phyloP scores from a whole-genome alignment of 2,329 filamentous ascomycete species.

The Grosmannia huntii region DNA sequence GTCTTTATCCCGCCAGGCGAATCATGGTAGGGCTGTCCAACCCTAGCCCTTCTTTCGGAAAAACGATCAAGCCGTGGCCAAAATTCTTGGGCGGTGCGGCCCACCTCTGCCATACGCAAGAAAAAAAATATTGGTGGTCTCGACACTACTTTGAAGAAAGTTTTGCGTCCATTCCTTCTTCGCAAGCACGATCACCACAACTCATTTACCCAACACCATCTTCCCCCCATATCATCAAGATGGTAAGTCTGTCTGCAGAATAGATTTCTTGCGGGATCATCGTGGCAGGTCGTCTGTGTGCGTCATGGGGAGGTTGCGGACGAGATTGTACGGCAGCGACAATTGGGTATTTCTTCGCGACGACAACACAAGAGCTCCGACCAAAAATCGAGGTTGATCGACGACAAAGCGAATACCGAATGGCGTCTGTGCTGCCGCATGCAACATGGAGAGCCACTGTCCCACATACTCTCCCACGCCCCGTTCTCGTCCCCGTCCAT shows the following conservation, averaged over 20 bases:
- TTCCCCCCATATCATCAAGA: slow-evolving; percentile 11
- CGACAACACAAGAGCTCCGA: too few species aligned
- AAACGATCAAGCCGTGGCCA: background rate
- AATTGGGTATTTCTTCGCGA: too few species aligned
- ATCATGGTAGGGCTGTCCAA: slow-evolving; percentile 9
- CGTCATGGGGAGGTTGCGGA: background rate
- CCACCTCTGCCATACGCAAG: slow-evolving; percentile 2
- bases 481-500: too few species aligned
- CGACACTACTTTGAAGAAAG: slow-evolving; percentile 3
- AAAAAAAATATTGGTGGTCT: slow-evolving; percentile 12
- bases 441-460: background rate
- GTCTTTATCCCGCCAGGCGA: background rate
- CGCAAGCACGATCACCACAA: slow-evolving; percentile 7
- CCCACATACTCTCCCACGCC: too few species aligned
- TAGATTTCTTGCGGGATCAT: background rate
- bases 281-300: background rate
- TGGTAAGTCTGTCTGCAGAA: slow-evolving; percentile 10
- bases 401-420: background rate
- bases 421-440: too few species aligned
- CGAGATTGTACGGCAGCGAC: background rate
- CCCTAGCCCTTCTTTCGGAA: slow-evolving; percentile 10
- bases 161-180: slow-evolving; percentile 6
- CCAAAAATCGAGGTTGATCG: background rate
- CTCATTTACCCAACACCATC: slow-evolving; percentile 7
- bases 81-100: slow-evolving; percentile 5